Conservation (phyloP, 495 filamentous ascomycete genomes). For the Hypoxylon lenormandii region DNA sequence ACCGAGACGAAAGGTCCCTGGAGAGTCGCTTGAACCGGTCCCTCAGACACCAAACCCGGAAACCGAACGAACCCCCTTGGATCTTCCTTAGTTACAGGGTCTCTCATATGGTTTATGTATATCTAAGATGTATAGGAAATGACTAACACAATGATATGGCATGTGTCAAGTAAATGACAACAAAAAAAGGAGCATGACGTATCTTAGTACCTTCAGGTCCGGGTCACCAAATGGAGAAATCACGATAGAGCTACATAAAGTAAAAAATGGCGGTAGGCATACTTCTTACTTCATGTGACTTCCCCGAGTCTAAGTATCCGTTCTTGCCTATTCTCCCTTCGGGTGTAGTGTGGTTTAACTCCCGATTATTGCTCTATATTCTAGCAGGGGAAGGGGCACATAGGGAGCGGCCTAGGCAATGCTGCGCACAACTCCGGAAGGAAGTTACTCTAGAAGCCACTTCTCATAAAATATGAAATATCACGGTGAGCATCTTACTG, state of each 20-base stretch:
- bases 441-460: too few relatives aligned
- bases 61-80: conserved; percentile 33
- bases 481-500: not conserved
- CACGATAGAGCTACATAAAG: not conserved
- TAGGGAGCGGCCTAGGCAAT: too few relatives aligned
- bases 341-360: too few relatives aligned
- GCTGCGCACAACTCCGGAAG: too few relatives aligned
- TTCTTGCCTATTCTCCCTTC: not conserved
- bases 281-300: conserved; percentile 1
- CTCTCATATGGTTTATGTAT: conserved; percentile 17
- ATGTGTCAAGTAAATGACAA: not conserved
- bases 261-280: not conserved
- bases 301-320: not conserved
- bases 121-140: conserved; percentile 22
- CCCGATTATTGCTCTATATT: too few relatives aligned
- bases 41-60: conserved; percentile 27
- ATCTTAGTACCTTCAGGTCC: not conserved
- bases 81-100: conserved; percentile 33
- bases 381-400: too few relatives aligned
- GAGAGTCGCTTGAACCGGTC: conserved; percentile 29
- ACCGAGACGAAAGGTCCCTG: conserved; percentile 74
- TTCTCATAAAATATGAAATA: not conserved
- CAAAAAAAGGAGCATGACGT: not conserved
- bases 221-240: conserved; percentile 5
- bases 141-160: not conserved